Evolutionary conservation across 108 stramenopile species (phyloP).

Genomic region (Cyclotella kingstonii): DNA sequence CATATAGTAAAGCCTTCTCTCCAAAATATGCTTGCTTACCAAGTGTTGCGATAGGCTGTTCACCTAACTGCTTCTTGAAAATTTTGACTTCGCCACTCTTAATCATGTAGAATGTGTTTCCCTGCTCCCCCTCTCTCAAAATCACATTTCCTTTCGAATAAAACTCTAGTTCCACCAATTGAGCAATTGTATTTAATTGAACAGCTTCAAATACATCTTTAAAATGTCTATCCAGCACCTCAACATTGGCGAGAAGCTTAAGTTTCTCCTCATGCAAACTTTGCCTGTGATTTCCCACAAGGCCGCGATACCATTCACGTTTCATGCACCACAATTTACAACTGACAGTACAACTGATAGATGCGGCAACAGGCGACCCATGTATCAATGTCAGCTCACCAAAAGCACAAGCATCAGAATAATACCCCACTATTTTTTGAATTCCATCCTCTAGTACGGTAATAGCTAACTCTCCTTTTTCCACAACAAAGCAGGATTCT

Average conservation of each 20-base stretch:
- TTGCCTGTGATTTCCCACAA: constrained; percentile 46
- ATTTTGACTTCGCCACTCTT: constrained; percentile 39
- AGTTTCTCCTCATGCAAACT: constrained; percentile 28
- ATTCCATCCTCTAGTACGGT: constrained; percentile 37
- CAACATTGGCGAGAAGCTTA: constrained; percentile 39
- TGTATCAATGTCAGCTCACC: constrained; percentile 84
- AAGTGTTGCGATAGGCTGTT: constrained; percentile 15
- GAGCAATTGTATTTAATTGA: constrained; percentile 47
- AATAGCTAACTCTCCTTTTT: constrained; percentile 56
- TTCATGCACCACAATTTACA: constrained; percentile 60
- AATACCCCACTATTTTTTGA: constrained; percentile 7
- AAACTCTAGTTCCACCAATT: constrained; percentile 38
- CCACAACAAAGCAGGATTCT: constrained; percentile 79
- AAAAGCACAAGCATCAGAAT: constrained; percentile 43
- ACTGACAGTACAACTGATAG: constrained; percentile 46
- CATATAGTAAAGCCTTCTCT: constrained; percentile 41
- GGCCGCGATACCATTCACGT: constrained; percentile 43
- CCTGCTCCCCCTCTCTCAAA: constrained; percentile 68
- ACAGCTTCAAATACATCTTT: constrained; percentile 19
- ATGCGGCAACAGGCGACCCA: constrained; percentile 70
- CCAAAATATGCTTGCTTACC: constrained; percentile 42
- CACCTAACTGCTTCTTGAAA: constrained; percentile 21
- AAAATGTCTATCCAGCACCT: constrained; percentile 21
- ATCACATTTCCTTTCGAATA: constrained; percentile 48
- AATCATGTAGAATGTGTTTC: constrained; percentile 66